Conservation (phyloP, 2,329 filamentous ascomycete genomes). For the Botrytis byssoidea region DNA sequence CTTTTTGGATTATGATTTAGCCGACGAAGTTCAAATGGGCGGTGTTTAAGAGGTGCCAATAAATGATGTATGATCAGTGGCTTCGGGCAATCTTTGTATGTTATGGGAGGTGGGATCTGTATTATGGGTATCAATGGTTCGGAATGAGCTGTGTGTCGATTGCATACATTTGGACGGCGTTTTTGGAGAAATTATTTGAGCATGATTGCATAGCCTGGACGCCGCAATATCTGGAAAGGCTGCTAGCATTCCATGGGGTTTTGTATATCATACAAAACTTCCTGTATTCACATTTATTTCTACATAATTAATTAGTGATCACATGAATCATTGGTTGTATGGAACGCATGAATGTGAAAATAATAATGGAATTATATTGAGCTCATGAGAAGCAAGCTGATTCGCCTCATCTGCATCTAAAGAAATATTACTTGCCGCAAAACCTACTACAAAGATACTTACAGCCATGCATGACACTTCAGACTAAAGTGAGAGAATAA, state of each 20-base stretch:
- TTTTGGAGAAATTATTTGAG: background rate
- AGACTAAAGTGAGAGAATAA: background rate
- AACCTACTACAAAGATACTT: constrained; percentile 4
- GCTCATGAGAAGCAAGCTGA: background rate
- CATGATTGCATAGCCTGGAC: background rate
- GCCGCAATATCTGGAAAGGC: background rate
- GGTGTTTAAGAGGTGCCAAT: constrained; percentile 28
- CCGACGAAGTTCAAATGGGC: constrained; percentile 37
- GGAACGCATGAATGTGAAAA: background rate
- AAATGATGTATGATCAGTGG: background rate
- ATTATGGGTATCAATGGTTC: background rate
- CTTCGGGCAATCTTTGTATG: background rate
- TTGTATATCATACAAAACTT: background rate
- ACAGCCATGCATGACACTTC: background rate
- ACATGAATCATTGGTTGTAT: background rate
- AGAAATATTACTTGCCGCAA: constrained; percentile 7
- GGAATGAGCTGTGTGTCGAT: background rate
- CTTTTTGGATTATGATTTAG: constrained; percentile 52
- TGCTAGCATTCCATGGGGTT: background rate
- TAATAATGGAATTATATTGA: background rate
- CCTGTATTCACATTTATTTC: background rate
- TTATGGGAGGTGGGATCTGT: background rate
- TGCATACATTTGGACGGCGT: constrained; percentile 5
- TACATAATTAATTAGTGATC: background rate
- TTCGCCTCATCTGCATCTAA: background rate